phyloP scores from a whole-genome alignment of 2,329 filamentous ascomycete genomes.

The Hypoxylon sp. region DNA sequence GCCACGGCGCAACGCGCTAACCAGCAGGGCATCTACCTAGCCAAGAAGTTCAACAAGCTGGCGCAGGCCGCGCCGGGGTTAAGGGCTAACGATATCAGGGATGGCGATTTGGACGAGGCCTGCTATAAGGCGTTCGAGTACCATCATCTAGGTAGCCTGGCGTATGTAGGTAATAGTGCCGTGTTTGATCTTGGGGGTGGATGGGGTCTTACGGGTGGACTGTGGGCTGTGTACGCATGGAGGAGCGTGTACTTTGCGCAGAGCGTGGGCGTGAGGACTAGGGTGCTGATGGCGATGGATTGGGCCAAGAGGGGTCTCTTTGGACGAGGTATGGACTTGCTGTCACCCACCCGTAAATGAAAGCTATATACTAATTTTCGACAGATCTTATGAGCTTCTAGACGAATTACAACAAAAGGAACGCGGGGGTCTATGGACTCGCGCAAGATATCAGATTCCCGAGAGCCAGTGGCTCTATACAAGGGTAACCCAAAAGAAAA shows the following conservation, averaged over 20 bases:
- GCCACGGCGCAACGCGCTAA: constrained; percentile 97
- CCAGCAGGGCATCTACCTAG: constrained; percentile 94
- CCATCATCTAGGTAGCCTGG: constrained; percentile 88
- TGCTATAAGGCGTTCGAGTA: constrained; percentile 97
- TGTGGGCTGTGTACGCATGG: constrained; percentile 97
- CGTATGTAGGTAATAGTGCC: constrained; percentile 96
- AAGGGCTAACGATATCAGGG: constrained; percentile 82
- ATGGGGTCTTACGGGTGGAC: constrained; percentile 82
- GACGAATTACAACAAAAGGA: neutral
- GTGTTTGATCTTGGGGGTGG: constrained; percentile 91
- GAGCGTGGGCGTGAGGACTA: constrained; percentile 92
- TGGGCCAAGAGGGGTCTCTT: constrained; percentile 98
- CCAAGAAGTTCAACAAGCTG: constrained; percentile 93
- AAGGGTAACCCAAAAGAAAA: neutral
- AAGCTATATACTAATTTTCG: constrained; percentile 17
- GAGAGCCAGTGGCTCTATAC: neutral
- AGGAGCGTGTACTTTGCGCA: constrained; percentile 97
- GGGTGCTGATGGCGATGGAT: constrained; percentile 94
- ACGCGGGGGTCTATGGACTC: neutral
- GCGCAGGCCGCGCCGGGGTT: constrained; percentile 83
- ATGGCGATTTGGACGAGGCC: constrained; percentile 92
- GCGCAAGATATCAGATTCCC: neutral
- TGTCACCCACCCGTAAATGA: neutral
- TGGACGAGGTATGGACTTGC: constrained; percentile 81
- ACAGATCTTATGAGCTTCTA: constrained; percentile 54